A percentile compares a stretch with the other conserved stretches of the same genome.
Evolutionary conservation across 352 stramenopile genomes (phyloP).

Genomic region (Phytophthora citricola): DNA sequence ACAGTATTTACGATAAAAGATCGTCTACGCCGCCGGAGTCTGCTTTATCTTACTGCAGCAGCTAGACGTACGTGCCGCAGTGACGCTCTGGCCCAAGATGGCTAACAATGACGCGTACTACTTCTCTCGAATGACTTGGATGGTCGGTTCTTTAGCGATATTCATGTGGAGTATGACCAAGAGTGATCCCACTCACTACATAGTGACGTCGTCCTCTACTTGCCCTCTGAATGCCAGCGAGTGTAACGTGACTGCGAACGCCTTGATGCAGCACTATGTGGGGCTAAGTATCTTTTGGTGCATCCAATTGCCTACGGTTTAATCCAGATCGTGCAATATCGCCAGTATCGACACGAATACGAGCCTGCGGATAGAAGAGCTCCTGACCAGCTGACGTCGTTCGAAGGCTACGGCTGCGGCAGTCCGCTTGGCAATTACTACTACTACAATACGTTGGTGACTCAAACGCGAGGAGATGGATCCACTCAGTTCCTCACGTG

Average conservation of each 20-base stretch:
- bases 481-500: constrained; percentile 39
- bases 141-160: constrained; percentile 33
- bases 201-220: constrained; percentile 25
- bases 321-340: constrained; percentile 47
- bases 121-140: constrained; percentile 40
- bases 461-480: constrained; percentile 19
- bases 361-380: constrained; percentile 27
- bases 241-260: constrained; percentile 28
- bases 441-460: constrained; percentile 49
- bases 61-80: constrained; percentile 39
- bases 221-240: constrained; percentile 33
- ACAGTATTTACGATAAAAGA: constrained; percentile 38
- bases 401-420: constrained; percentile 45
- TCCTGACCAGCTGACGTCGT: constrained; percentile 37
- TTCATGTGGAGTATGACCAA: constrained; percentile 41
- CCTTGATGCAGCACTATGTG: constrained; percentile 42
- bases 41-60: constrained; percentile 47
- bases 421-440: constrained; percentile 42
- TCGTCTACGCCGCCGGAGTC: constrained; percentile 43
- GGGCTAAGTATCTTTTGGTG: constrained; percentile 32
- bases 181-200: constrained; percentile 24
- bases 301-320: constrained; percentile 41
- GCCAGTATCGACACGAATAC: constrained; percentile 39
- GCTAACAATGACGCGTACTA: constrained; percentile 54
- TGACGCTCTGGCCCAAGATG: constrained; percentile 50